Evolutionary conservation across 345 rosid species (phyloP), one percentile per base, ranked within the genome.

Genomic region (Heritiera fomes): DNA sequence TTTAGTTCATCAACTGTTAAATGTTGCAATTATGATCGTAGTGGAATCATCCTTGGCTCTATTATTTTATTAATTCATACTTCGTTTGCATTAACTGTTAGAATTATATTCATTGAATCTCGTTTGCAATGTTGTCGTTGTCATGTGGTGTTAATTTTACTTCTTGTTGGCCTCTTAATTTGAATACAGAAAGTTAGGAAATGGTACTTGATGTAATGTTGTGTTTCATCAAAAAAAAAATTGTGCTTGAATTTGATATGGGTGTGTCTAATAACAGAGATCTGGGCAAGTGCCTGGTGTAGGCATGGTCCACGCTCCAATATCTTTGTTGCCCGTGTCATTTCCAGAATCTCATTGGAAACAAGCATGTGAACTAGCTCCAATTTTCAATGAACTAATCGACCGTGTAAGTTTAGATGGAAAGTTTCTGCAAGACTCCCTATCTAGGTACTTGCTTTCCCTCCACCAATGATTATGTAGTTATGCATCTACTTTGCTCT

Each of bases 351-450:
- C 66, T 69, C 85, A 89, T 5, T 96, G 92, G 90, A 88, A 85
- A 58, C 90, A 89, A 86, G 99, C 99, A 50, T 92, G 98, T 84
- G 95, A 92, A 56, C 84, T 92, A 79, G 94, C 98, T 63, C 98
- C 98, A 4, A 88, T 96, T 81, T 92, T 96, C 87, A 96, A 94
- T 82, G 94, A 96, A 76, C 92, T 96, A 49, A 84, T 92, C 41
- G 99, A 96, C 88, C 97, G 98, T 71, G 97, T 96, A 71, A 96
- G 98, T 79, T 89, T 94, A 86, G 99, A 96, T 83, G 98, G 92
- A 46, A 83, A 90, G 9, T 96, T 96, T 79, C 83, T 96, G 34
- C 99, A 94, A 79, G 91, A 91, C 0, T 85, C 95, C 50, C 84
- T 96, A 73, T 89, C 98, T 79, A 89, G 98, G 99, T 94, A 84